Conservation (phyloP, 2,329 filamentous ascomycete species). For the Orbilia oligospora region DNA sequence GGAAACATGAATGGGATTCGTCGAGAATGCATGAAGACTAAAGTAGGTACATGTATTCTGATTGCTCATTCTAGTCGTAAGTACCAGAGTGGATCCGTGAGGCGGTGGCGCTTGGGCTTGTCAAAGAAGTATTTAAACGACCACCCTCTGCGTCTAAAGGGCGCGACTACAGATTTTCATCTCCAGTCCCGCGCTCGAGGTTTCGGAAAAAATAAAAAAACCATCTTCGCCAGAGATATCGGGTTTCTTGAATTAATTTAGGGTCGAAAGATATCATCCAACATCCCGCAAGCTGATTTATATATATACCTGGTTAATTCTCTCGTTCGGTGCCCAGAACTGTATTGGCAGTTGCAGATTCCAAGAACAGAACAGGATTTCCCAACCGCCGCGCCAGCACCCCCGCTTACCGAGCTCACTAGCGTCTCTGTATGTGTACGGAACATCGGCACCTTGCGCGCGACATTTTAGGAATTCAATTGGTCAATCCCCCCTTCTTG, state of each 20-base stretch:
- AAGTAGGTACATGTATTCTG: not conserved
- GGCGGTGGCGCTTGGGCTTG: constrained; percentile 16
- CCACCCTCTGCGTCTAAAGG: constrained; percentile 11
- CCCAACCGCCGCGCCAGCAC: constrained; percentile 1
- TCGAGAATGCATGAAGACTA: not conserved
- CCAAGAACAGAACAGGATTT: not conserved
- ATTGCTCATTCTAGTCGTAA: not conserved
- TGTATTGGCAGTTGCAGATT: not conserved
- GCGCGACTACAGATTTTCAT: constrained; percentile 10
- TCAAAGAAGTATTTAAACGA: constrained; percentile 16
- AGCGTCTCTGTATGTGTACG: constrained; percentile 8
- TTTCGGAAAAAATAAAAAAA: not conserved
- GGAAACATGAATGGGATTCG: not conserved
- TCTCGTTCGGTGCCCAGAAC: not conserved
- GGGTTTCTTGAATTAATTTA: not conserved
- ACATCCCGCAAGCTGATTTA: not conserved
- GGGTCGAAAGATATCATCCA: not conserved
- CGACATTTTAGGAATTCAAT: constrained; percentile 14
- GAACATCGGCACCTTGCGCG: constrained; percentile 17
- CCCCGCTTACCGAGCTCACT: constrained; percentile 16
- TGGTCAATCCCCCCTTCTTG: constrained; percentile 5
- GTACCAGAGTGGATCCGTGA: not conserved
- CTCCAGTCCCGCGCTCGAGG: not conserved
- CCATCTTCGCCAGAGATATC: not conserved
- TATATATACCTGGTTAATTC: not conserved